These are phyloP conservation scores for Dactylella cylindrospora DNA, from an alignment of 2,329 filamentous ascomycete species.

Conservation along the genomic window DNA sequence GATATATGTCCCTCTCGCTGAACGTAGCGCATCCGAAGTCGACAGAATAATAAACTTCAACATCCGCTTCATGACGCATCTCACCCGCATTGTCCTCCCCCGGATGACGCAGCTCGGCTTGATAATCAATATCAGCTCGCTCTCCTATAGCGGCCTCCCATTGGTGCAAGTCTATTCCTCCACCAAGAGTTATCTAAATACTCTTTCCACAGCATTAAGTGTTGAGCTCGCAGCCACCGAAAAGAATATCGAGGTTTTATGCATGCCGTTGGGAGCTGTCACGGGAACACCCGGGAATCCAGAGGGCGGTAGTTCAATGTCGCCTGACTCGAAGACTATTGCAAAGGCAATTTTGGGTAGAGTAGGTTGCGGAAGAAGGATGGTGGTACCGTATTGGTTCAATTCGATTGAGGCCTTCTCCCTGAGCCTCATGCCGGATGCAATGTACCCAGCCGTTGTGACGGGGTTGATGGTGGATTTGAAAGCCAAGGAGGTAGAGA, in stretches of 20 bases:
- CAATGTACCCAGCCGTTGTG: conserved; percentile 22
- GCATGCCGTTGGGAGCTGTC: conserved; percentile 17
- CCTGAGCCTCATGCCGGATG: neutral
- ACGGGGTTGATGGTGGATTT: conserved; percentile 15
- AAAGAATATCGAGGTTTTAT: conserved; percentile 29
- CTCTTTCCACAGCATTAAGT: conserved; percentile 21
- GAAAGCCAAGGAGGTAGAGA: conserved; percentile 19
- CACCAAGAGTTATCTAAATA: conserved; percentile 27
- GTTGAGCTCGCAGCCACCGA: conserved; percentile 33
- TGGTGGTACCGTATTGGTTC: conserved; percentile 27
- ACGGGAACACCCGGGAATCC: conserved; percentile 15
- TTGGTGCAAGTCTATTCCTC: conserved; percentile 31
- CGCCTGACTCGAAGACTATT: conserved; percentile 19
- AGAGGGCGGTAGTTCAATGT: neutral
- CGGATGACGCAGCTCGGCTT: conserved; percentile 33
- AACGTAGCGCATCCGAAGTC: conserved; percentile 17
- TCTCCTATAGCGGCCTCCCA: conserved; percentile 17
- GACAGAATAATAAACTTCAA: conserved; percentile 28
- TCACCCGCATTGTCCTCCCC: conserved; percentile 15
- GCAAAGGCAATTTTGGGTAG: conserved; percentile 29
- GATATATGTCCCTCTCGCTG: conserved; percentile 12
- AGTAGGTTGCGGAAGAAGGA: conserved; percentile 10
- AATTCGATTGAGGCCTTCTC: conserved; percentile 20
- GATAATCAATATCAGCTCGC: conserved; percentile 29
- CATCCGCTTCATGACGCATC: conserved; percentile 26